A percentile compares a stretch with the other conserved stretches of the same genome.
These are phyloP conservation scores for Saccharomyces paradoxus DNA, from an alignment of 805 yeast genomes.

Conservation along the genomic window DNA sequence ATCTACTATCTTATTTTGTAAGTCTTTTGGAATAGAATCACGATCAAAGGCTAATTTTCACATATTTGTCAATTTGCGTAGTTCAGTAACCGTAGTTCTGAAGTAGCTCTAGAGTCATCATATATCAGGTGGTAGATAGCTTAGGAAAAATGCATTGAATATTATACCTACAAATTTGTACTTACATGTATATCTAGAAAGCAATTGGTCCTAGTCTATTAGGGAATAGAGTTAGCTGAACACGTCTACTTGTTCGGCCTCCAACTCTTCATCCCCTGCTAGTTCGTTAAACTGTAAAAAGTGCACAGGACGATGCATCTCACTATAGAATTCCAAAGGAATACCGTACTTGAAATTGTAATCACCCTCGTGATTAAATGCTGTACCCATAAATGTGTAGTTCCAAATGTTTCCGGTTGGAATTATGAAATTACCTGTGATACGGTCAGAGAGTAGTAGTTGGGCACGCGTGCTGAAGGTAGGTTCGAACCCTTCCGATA, in stretches of 20 bases:
- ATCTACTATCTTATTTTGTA: neutral
- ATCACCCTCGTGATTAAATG: slow-evolving; percentile 57
- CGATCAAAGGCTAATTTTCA: neutral
- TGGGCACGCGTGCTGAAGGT: slow-evolving; percentile 56
- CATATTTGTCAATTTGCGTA: too few species aligned
- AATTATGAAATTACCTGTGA: slow-evolving; percentile 75
- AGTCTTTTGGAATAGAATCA: too few species aligned
- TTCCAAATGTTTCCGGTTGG: slow-evolving; percentile 88
- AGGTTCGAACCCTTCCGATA: slow-evolving; percentile 62
- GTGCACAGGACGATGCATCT: slow-evolving; percentile 81
- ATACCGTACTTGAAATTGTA: slow-evolving; percentile 64
- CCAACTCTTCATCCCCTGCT: slow-evolving; percentile 46
- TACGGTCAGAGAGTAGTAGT: slow-evolving; percentile 61
- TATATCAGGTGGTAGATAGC: neutral
- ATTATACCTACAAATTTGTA: neutral
- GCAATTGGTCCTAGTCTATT: neutral
- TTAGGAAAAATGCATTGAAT: neutral
- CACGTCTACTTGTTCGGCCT: slow-evolving; percentile 61
- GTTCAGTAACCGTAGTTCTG: neutral
- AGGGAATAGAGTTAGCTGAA: slow-evolving; percentile 25
- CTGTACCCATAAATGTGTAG: slow-evolving; percentile 77
- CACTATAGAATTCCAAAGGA: slow-evolving; percentile 79
- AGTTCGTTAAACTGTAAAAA: slow-evolving; percentile 66
- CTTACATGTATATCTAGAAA: neutral
- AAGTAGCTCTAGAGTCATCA: neutral